These are phyloP conservation scores for Tillandsia fasciculata DNA, from an alignment of 176 grass and related monocot species.

Conservation along the genomic window DNA sequence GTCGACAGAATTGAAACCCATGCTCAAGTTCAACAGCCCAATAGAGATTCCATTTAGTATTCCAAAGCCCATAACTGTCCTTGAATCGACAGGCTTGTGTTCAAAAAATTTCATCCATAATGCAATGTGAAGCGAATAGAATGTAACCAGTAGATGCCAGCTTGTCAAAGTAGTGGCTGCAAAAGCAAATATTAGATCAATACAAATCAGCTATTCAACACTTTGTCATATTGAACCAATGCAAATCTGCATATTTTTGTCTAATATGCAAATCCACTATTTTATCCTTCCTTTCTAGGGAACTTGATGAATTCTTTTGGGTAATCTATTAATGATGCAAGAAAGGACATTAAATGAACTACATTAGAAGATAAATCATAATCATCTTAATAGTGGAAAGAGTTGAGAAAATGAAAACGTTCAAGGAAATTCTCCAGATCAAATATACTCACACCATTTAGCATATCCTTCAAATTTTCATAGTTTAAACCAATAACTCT, in stretches of 20 bases:
- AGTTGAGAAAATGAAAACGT: neutral
- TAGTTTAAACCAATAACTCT: neutral
- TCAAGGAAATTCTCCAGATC: neutral
- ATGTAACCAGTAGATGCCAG: constrained; percentile 28
- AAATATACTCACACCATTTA: neutral
- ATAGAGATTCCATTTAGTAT: constrained; percentile 30
- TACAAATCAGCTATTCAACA: too few species aligned
- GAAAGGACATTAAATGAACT: neutral
- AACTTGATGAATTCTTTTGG: neutral
- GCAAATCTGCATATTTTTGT: too few species aligned
- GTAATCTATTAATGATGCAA: neutral
- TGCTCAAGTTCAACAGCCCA: constrained; percentile 23
- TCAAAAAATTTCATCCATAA: constrained; percentile 28
- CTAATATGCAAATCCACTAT: neutral
- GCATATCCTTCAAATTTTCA: neutral
- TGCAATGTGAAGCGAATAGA: constrained; percentile 27
- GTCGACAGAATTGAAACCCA: constrained; percentile 28
- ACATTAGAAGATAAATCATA: neutral
- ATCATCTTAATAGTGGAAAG: neutral
- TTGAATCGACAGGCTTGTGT: constrained; percentile 23
- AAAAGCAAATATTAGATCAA: neutral
- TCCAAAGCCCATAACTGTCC: constrained; percentile 25
- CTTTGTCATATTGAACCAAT: too few species aligned
- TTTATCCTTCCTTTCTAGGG: neutral
- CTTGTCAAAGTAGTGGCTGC: constrained; percentile 30